Base-by-base conservation (phyloP, 2,329 filamentous ascomycete genomes). In the Scedosporium dehoogii region DNA sequence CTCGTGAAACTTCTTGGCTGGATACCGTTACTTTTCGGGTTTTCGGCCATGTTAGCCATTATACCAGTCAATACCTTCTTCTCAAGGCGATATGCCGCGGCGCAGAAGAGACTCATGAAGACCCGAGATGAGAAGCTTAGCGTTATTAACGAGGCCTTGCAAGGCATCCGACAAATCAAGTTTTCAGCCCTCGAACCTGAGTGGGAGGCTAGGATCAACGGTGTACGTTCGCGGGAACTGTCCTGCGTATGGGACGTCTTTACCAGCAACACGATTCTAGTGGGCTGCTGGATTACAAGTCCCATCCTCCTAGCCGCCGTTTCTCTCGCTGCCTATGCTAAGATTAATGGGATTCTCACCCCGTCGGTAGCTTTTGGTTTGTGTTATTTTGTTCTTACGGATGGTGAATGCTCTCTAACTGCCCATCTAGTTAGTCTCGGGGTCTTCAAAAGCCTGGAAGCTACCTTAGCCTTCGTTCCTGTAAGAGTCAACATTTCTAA, bases 101-200 rank as follows among this genome's bases (percentile, higher is more conserved):
- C 85, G 3, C 86, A 91, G 68, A 86, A 88, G 62, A 76, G 79
- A 58, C 73, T 93, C 58, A 92, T 92, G 89, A 89, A 88, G 70
- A 79, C 86, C 33, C 81, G 90, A 55, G 90, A 93, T 71, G 79
- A 85, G 61, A 93, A 92, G 73, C 81, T 92, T 74, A 86, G 82
- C 0, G 81, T 91, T 16, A 81, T 93, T 38, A 89, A 88, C 1
- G 90, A 93, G 72, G 89, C 87, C 0, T 75, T 93, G 1, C 84
- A 89, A 67, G 90, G 90, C 6, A 92, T 93, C 66, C 84, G 89
- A 1, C 90, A 93, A 72, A 91, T 93, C 75, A 93, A 93, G 69
- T 92, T 93, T 67, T 89, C 89, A 0, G 90, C 90, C 1, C 74
- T 91, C 2, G 90, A 93, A 71, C 75, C 77, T 21, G 84, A 89